Evolutionary conservation across 73 alveolate species (phyloP), one percentile per base, ranked within the genome.

Genomic region (Tetrahymena thermophila): DNA sequence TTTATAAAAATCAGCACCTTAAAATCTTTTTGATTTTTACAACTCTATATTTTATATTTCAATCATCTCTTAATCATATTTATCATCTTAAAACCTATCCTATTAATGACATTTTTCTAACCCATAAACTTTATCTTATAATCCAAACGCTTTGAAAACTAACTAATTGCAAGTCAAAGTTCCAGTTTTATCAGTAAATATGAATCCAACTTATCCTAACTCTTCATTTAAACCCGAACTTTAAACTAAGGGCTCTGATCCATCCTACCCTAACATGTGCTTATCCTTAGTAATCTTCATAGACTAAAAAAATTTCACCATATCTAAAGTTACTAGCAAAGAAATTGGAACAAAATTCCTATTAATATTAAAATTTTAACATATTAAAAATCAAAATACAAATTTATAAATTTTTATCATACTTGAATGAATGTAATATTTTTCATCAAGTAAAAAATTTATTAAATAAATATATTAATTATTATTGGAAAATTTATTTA

Each of bases 151-250:
- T 96, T 98, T 98, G 96, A 96, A 97, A 38, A 94, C 98, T 98
- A 98, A 97, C 71, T 95, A 89, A 96, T 97, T 98, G 94, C 98
- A 94, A 19, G 99, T 98, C 40, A 98, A 96, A 42, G 99, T 98
- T 1, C 99, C 99, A 11, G 99, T 98, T 95, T 98, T 98, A 96
- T 98, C 99, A 42, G 98, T 94, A 94, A 98, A 98, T 43, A 97
- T 95, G 85, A 96, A 98, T 85, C 96, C 97, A 28, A 98, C 98
- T 56, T 97, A 97, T 19, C 99, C 99, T 35, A 98, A 96, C 94
- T 98, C 99, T 96, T 97, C 99, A 96, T 97, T 98, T 84, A 98
- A 89, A 89, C 97, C 97, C 3, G 98, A 96, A 3, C 99, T 85
- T 93, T 98, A 95, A 40, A 96, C 99, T 94, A 94, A 93, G 13